phyloP scores from a whole-genome alignment of 139 green algal species.

The Picochlorum sp. region DNA sequence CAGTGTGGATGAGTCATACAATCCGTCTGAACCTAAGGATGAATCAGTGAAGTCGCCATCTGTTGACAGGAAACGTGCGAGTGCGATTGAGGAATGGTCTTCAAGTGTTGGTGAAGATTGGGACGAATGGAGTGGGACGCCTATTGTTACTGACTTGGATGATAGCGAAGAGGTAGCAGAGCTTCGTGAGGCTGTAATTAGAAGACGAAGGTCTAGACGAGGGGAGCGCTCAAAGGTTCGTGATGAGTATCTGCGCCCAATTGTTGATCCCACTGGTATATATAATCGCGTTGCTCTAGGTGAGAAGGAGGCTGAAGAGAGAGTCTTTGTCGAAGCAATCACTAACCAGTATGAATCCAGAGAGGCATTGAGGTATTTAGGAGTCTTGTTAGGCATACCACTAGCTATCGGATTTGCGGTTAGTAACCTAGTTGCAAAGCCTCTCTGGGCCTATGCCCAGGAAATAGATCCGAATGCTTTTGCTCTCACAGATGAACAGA shows the following conservation, averaged over 20 bases:
- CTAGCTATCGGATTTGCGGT: slow-evolving; percentile 53
- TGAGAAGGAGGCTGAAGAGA: slow-evolving; percentile 24
- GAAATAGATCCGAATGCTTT: slow-evolving; percentile 55
- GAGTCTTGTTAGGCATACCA: slow-evolving; percentile 42
- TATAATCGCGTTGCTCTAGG: slow-evolving; percentile 22
- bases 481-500: slow-evolving; percentile 56
- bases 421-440: slow-evolving; percentile 46
- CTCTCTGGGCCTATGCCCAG: slow-evolving; percentile 46
- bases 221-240: slow-evolving; percentile 17
- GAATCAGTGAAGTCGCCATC: too few relatives aligned
- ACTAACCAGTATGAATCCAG: slow-evolving; percentile 70
- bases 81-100: slow-evolving; percentile 1
- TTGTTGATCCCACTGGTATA: slow-evolving; percentile 28
- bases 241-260: slow-evolving; percentile 42
- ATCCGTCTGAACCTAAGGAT: too few relatives aligned
- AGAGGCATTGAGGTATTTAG: slow-evolving; percentile 39
- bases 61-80: not conserved
- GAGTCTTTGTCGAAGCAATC: slow-evolving; percentile 50
- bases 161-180: slow-evolving; percentile 17
- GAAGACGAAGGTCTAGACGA: slow-evolving; percentile 13
- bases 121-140: slow-evolving; percentile 29
- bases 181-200: slow-evolving; percentile 19
- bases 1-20: too few relatives aligned
- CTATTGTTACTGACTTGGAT: slow-evolving; percentile 18
- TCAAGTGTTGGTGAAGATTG: slow-evolving; percentile 14